Conservation (phyloP, 768 basidiomycete genomes). For the Daedaleopsis nitida region DNA sequence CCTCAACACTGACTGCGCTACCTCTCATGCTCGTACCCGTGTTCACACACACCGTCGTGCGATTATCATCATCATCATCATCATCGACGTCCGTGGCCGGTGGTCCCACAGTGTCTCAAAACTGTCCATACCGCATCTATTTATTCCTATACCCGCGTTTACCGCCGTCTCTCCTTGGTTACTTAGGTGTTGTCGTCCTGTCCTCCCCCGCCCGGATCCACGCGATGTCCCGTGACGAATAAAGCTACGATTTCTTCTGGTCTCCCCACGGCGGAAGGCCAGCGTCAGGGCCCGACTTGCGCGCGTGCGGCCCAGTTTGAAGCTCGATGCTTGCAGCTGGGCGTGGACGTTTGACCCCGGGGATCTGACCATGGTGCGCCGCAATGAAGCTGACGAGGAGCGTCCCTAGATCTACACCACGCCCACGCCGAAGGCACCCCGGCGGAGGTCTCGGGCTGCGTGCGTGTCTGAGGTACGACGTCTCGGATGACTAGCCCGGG, state of each 20-base stretch:
- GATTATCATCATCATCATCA: background rate
- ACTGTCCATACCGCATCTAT: constrained; percentile 20
- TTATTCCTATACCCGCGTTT: constrained; percentile 16
- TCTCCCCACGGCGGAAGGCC: background rate
- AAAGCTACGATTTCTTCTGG: background rate
- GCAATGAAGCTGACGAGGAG: too few relatives aligned
- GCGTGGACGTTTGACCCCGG: too few relatives aligned
- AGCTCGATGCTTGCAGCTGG: too few relatives aligned
- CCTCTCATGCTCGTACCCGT: background rate
- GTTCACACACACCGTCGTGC: background rate
- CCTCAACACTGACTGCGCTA: background rate
- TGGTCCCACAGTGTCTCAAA: constrained; percentile 7
- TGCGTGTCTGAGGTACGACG: background rate
- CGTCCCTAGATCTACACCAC: background rate
- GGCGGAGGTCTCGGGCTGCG: background rate
- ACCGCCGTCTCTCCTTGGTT: background rate
- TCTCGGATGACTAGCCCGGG: too few relatives aligned
- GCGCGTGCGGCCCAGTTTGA: too few relatives aligned
- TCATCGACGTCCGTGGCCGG: background rate
- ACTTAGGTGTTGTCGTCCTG: constrained; percentile 5
- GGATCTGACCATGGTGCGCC: too few relatives aligned
- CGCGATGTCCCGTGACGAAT: constrained; percentile 1
- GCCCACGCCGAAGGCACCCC: background rate
- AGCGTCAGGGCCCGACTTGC: too few relatives aligned
- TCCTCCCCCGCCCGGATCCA: background rate